A percentile compares a stretch with the other conserved stretches of the same genome.
Conservation (phyloP, 2,329 filamentous ascomycete genomes). For the Onygenales sp. region DNA sequence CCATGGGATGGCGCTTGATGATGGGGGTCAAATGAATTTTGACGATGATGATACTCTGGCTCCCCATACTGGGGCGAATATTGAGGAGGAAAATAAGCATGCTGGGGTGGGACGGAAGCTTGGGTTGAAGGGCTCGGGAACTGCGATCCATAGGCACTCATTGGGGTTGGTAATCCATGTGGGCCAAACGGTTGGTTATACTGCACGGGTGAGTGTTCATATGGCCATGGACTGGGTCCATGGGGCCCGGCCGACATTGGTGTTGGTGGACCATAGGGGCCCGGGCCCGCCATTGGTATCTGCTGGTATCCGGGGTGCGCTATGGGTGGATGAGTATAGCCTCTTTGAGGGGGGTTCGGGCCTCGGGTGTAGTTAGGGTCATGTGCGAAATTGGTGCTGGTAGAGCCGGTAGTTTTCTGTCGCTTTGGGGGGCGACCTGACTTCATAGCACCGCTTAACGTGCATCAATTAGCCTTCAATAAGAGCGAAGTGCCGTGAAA, state of each 20-base stretch:
- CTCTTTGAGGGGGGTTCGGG: conserved; percentile 11
- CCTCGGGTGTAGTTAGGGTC: conserved; percentile 14
- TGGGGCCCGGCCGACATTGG: conserved; percentile 12
- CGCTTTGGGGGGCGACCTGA: conserved; percentile 18
- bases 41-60: conserved; percentile 3
- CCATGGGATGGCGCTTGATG: neutral
- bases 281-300: conserved; percentile 1
- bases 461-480: conserved; percentile 5
- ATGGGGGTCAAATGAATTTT: conserved; percentile 1
- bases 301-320: conserved; percentile 7
- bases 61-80: conserved; percentile 1
- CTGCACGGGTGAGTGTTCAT: conserved; percentile 10
- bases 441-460: conserved; percentile 11
- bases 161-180: conserved; percentile 12
- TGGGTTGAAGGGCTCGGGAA: conserved; percentile 8
- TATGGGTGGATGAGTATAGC: conserved; percentile 14
- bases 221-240: conserved; percentile 14
- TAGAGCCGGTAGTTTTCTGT: conserved; percentile 14
- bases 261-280: conserved; percentile 12
- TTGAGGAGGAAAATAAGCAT: conserved; percentile 10
- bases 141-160: conserved; percentile 12
- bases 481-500: neutral
- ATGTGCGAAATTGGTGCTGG: conserved; percentile 13
- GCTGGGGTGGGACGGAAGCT: conserved; percentile 5
- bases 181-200: conserved; percentile 15